A percentile compares a stretch with the other conserved stretches of the same genome.
Evolutionary conservation across 192 early-diverging fungal genomes (phyloP).

Genomic region (Coemansia sp.): DNA sequence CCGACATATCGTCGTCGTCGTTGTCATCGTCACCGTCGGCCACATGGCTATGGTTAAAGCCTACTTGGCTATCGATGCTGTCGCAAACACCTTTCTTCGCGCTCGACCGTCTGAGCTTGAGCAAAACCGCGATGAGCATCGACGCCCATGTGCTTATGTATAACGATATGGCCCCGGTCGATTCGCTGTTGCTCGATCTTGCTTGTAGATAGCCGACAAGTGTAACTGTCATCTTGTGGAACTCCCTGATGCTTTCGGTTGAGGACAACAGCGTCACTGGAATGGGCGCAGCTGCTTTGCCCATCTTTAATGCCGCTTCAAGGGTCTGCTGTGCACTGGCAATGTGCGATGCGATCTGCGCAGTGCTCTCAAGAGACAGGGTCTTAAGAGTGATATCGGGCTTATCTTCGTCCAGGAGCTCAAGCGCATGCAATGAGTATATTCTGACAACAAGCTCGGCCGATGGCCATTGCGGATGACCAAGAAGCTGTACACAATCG

Average conservation of each 20-base stretch:
- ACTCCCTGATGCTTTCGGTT: constrained; percentile 4
- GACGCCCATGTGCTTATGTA: constrained; percentile 46
- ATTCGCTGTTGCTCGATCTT: constrained; percentile 25
- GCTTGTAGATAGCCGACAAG: constrained; percentile 41
- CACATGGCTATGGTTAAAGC: background rate
- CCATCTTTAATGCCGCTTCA: background rate
- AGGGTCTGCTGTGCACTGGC: constrained; percentile 10
- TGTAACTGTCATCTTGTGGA: constrained; percentile 13
- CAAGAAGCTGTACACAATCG: constrained; percentile 70
- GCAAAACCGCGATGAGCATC: constrained; percentile 30
- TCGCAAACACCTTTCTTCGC: background rate
- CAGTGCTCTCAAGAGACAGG: constrained; percentile 66
- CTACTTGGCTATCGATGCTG: background rate
- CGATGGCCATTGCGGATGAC: constrained; percentile 88
- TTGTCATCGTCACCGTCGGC: background rate
- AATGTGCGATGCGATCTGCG: constrained; percentile 63
- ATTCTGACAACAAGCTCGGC: constrained; percentile 71
- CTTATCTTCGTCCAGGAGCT: constrained; percentile 63
- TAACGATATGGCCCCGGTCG: constrained; percentile 35
- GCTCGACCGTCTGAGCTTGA: constrained; percentile 16
- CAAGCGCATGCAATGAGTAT: constrained; percentile 70
- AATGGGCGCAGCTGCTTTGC: background rate
- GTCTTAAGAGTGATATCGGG: constrained; percentile 56
- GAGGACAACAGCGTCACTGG: constrained; percentile 1
- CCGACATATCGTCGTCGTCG: background rate